Conservation (phyloP, 257 asterid genomes). For the Ocimum tenuiflorum region DNA sequence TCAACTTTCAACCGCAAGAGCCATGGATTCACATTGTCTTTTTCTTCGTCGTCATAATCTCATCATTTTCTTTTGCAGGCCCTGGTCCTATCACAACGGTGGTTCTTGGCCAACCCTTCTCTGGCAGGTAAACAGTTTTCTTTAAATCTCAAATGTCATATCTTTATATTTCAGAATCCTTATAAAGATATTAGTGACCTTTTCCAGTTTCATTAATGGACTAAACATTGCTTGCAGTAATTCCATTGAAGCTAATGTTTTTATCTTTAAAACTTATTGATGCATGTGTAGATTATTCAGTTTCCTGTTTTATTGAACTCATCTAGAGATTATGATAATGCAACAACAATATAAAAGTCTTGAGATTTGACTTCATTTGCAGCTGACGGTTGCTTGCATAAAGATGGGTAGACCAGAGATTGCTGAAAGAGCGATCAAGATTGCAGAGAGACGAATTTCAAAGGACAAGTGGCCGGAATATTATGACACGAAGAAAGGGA, state of each 20-base stretch:
- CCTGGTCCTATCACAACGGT: slow-evolving; percentile 81
- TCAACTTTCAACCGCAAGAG: not conserved
- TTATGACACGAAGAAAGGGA: slow-evolving; percentile 56
- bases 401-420: slow-evolving; percentile 68
- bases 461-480: slow-evolving; percentile 73
- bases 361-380: slow-evolving; percentile 21
- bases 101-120: slow-evolving; percentile 79
- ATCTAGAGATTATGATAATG: no score
- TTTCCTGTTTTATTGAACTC: no score
- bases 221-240: no score
- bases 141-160: not conserved
- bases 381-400: slow-evolving; percentile 69
- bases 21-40: not conserved
- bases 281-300: no score
- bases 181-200: not conserved
- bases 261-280: no score
- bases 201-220: no score
- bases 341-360: no score
- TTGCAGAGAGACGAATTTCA: slow-evolving; percentile 52
- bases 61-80: slow-evolving; percentile 33
- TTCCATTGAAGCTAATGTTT: no score
- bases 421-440: slow-evolving; percentile 56
- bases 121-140: slow-evolving; percentile 50
- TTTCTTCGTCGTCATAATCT: not conserved
- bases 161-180: not conserved